Conservation (phyloP, 2,329 filamentous ascomycete species). For the Colletotrichum sidae region DNA sequence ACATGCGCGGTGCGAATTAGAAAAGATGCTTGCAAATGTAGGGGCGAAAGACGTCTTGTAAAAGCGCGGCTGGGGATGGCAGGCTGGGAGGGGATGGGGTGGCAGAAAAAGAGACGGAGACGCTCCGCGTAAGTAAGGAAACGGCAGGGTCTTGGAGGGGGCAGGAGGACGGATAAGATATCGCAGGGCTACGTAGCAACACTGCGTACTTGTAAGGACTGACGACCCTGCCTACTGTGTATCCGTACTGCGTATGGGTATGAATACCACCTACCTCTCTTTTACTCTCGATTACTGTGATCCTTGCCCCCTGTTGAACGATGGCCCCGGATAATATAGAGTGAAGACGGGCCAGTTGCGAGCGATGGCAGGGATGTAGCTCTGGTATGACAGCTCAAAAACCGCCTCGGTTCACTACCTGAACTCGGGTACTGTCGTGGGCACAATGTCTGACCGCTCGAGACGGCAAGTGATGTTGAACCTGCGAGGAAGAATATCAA, state of each 20-base stretch:
- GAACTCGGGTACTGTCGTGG: not conserved
- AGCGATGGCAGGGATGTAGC: slow-evolving; percentile 34
- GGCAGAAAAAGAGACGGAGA: slow-evolving; percentile 23
- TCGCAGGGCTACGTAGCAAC: not conserved
- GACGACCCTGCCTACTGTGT: no score
- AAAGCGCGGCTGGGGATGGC: slow-evolving; percentile 19
- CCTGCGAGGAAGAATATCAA: slow-evolving; percentile 12
- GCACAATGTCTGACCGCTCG: slow-evolving; percentile 7
- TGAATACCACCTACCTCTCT: no score
- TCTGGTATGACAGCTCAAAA: slow-evolving; percentile 18
- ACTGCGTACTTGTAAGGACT: no score
- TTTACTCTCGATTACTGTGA: slow-evolving; percentile 2
- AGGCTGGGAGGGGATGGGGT: slow-evolving; percentile 15
- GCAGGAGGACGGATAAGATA: slow-evolving; percentile 18
- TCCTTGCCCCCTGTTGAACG: slow-evolving; percentile 15
- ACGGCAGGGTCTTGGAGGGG: slow-evolving; percentile 25
- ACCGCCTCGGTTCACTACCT: slow-evolving; percentile 5
- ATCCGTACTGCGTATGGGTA: no score
- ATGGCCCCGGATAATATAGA: slow-evolving; percentile 5
- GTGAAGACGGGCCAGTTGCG: slow-evolving; percentile 24
- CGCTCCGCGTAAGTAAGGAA: slow-evolving; percentile 9
- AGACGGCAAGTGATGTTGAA: not conserved
- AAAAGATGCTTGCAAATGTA: slow-evolving; percentile 10
- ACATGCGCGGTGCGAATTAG: slow-evolving; percentile 27
- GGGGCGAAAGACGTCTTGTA: slow-evolving; percentile 13